phyloP scores from a whole-genome alignment of 2,329 filamentous ascomycete species.

The Phaeophleospora eucalypticola region DNA sequence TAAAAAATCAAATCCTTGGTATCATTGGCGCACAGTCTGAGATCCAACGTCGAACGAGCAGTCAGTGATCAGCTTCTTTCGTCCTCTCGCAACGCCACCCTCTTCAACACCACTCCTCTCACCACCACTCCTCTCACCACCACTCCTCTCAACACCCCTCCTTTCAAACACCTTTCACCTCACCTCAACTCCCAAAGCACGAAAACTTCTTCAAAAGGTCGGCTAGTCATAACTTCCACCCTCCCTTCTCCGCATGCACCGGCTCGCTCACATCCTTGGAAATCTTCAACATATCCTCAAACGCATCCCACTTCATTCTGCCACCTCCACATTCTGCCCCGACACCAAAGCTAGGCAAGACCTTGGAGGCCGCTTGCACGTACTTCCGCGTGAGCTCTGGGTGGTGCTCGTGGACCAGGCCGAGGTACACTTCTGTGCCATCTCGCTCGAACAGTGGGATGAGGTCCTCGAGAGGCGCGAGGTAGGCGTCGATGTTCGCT shows the following conservation, averaged over 20 bases:
- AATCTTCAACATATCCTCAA: constrained; percentile 26
- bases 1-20: too few relatives aligned
- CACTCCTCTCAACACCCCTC: too few relatives aligned
- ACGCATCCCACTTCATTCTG: constrained; percentile 31
- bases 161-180: not conserved
- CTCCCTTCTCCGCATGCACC: not conserved
- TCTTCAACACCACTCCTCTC: too few relatives aligned
- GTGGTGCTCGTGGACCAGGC: constrained; percentile 40
- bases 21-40: too few relatives aligned
- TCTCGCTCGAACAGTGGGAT: constrained; percentile 29
- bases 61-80: too few relatives aligned
- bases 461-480: constrained; percentile 35
- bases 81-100: too few relatives aligned
- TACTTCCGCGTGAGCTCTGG: constrained; percentile 37
- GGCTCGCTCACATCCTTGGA: constrained; percentile 15
- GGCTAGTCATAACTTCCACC: not conserved
- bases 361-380: constrained; percentile 35
- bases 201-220: too few relatives aligned
- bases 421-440: constrained; percentile 38
- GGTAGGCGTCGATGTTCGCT: constrained; percentile 32
- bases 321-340: constrained; percentile 43
- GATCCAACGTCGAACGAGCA: too few relatives aligned
- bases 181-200: too few relatives aligned
- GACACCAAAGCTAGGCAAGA: constrained; percentile 37
- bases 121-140: too few relatives aligned